phyloP scores from a whole-genome alignment of 2,329 filamentous ascomycete species.

The Stromatinia cepivora region DNA sequence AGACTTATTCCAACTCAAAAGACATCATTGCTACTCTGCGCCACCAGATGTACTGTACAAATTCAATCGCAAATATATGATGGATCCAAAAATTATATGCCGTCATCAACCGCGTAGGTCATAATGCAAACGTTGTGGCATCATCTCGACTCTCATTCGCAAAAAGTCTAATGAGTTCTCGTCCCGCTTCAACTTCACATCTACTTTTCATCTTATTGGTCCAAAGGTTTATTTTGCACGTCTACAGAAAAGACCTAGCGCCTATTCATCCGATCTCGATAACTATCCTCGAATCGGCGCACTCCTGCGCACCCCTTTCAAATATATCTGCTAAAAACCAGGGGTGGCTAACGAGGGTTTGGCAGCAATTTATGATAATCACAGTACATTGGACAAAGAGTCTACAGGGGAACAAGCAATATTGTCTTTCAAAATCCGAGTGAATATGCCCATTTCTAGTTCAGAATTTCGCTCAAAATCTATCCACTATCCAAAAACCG shows the following conservation, averaged over 20 bases:
- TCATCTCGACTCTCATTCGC: neutral
- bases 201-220: neutral
- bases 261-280: neutral
- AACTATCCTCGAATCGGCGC: neutral
- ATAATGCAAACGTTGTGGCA: neutral
- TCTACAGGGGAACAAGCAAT: neutral
- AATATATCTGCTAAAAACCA: neutral
- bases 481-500: neutral
- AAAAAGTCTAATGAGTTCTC: neutral
- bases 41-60: neutral
- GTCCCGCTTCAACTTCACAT: neutral
- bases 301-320: neutral
- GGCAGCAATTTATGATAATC: neutral
- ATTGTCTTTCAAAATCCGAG: neutral
- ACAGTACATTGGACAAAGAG: neutral
- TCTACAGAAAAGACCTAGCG: neutral
- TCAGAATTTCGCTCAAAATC: neutral
- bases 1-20: neutral
- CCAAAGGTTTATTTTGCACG: neutral
- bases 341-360: neutral
- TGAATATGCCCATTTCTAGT: no score
- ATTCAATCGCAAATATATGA: neutral
- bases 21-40: neutral
- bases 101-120: no score
- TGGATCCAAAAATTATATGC: neutral